Evolutionary conservation across 345 rosid species (phyloP), one percentile per base, ranked within the genome.

Genomic region (Heritiera fomes): DNA sequence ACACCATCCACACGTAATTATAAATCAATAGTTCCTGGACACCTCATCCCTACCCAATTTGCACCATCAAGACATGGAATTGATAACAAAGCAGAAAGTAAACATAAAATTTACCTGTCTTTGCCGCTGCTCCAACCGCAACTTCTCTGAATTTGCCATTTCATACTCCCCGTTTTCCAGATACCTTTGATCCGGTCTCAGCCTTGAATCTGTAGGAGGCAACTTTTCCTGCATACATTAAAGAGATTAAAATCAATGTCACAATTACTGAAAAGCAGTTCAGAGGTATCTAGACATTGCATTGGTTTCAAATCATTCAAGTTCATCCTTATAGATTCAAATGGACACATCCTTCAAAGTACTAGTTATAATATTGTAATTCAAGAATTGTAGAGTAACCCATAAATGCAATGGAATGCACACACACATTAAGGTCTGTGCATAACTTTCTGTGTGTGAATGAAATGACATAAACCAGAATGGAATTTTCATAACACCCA

Each of bases 191-290:
- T 96, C 99, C 4, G 98, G 98, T 84, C 99, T 89, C 47, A 96
- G 91, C 86, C 99, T 90, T 23, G 99, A 96, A 81, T 96, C 99
- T 15, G 99, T 96, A 11, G 98, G 99, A 14, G 99, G 99, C 83
- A 96, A 76, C 79, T 84, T 94, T 73, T 94, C 99, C 99, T 96
- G 86, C 74, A 82, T 58, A 71, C 3, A 46, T 15, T 7, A 73
- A 56, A 28, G 7, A 64, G 62, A 79, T 62, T 20, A 69, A 61
- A 30, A 71, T 73, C 67, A 59, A 75, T 30, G 4, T 28, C 71
- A 7, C 20, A 55, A 9, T 52, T 73, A 78, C 56, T 17, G 43
- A 32, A 40, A 67, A n/a, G 46, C 15, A 8, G 30, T 43, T 17
- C 17, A 11, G 18, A 15, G 32, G 43, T 55, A 17, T 38, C 45